phyloP scores from a whole-genome alignment of 2,329 filamentous ascomycete species.

The Elsinoe australis region DNA sequence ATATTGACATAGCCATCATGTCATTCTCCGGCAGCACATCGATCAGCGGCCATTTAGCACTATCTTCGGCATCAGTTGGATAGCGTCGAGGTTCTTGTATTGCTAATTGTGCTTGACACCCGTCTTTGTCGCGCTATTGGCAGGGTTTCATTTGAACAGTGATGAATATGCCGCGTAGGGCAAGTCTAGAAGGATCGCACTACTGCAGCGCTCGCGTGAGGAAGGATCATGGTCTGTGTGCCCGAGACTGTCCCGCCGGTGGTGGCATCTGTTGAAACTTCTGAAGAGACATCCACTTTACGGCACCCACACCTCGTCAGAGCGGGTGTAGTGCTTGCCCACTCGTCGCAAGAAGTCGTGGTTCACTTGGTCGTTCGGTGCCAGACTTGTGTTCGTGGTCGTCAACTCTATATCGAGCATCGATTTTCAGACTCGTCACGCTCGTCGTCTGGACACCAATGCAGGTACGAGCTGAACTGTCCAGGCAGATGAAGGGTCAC shows the following conservation, averaged over 20 bases:
- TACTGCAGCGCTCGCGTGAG: not conserved
- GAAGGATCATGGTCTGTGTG: slow-evolving; percentile 8
- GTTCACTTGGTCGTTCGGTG: no score
- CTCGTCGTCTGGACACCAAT: no score
- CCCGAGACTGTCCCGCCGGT: not conserved
- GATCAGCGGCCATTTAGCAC: not conserved
- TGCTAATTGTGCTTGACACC: not conserved
- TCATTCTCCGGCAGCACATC: not conserved
- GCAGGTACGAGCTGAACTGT: no score
- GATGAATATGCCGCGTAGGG: no score
- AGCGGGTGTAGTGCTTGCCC: no score
- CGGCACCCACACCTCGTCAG: no score
- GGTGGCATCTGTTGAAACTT: not conserved
- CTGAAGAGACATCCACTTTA: not conserved
- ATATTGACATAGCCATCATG: not conserved
- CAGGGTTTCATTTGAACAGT: not conserved
- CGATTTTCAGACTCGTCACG: no score
- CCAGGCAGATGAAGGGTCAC: no score
- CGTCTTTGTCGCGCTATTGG: not conserved
- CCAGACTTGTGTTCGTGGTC: no score
- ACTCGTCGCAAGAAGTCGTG: no score
- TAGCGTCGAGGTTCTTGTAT: not conserved
- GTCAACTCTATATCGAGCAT: no score
- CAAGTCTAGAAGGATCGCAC: no score
- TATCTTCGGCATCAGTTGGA: not conserved